These are phyloP conservation scores for Ceratobasidium sp. DNA, from an alignment of 1,284 basidiomycete species.

Conservation along the genomic window DNA sequence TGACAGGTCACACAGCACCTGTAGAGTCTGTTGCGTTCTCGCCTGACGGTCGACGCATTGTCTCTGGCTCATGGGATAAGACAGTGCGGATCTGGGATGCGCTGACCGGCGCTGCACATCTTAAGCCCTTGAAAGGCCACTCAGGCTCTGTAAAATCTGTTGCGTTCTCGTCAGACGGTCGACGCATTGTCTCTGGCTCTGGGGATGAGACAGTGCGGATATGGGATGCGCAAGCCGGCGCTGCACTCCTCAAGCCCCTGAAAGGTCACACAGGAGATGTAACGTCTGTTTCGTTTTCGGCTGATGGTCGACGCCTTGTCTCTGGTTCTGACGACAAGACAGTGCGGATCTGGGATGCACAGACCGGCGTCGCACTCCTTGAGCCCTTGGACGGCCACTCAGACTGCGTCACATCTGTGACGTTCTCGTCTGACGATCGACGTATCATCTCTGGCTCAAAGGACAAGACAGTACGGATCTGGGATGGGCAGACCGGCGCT, in stretches of 20 bases:
- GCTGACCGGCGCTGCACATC: too few relatives aligned
- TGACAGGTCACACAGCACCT: too few relatives aligned
- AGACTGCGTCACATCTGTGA: background rate
- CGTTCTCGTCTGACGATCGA: background rate
- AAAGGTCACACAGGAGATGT: slow-evolving; percentile 24
- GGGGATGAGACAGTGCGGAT: background rate
- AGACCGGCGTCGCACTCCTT: background rate
- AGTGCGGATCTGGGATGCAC: slow-evolving; percentile 8
- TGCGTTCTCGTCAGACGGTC: too few relatives aligned
- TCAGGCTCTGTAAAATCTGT: too few relatives aligned
- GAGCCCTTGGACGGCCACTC: slow-evolving; percentile 1
- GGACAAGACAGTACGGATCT: slow-evolving; percentile 25
- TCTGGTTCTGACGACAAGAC: background rate
- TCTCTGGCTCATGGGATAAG: too few relatives aligned
- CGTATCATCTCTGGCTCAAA: background rate
- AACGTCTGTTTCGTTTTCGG: slow-evolving; percentile 16
- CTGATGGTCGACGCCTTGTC: slow-evolving; percentile 7
- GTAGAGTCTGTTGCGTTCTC: too few relatives aligned
- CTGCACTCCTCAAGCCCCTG: background rate
- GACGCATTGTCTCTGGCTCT: too few relatives aligned
- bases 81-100: too few relatives aligned
- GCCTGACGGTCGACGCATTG: too few relatives aligned
- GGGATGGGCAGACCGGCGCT: slow-evolving; percentile 31
- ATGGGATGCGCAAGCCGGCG: slow-evolving; percentile 30
- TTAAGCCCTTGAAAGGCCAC: too few relatives aligned